Conservation (phyloP, 441 rosid genomes). For the Metrosideros polymorpha region DNA sequence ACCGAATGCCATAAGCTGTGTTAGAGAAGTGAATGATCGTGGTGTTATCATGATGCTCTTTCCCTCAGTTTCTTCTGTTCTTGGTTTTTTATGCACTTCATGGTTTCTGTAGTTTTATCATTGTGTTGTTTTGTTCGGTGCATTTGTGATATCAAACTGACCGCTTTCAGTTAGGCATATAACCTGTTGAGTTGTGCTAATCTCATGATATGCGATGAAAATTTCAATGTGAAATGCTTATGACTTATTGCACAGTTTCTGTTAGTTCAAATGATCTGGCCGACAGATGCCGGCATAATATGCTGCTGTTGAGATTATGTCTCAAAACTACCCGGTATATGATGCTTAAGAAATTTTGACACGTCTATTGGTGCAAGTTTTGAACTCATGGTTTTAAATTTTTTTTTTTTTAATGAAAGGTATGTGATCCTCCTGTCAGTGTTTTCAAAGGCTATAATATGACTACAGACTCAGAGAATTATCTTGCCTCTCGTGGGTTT, state of each 20-base stretch:
- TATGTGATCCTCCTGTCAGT: conserved; percentile 81
- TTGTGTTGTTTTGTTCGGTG: neutral
- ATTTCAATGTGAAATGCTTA: neutral
- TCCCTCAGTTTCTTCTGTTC: neutral
- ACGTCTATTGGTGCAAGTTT: neutral
- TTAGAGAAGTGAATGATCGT: neutral
- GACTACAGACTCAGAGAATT: neutral
- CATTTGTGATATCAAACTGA: neutral
- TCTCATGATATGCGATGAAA: neutral
- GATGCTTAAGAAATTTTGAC: neutral
- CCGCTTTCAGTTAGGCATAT: neutral
- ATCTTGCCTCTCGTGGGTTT: neutral
- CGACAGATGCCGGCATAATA: neutral
- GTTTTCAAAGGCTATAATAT: neutral
- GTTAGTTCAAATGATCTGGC: neutral
- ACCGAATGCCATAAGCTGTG: neutral
- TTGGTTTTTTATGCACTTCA: neutral
- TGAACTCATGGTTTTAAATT: neutral
- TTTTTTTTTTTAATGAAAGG: conserved; percentile 17
- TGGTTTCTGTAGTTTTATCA: neutral
- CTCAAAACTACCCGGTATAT: neutral
- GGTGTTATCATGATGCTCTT: neutral
- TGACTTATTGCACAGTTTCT: neutral
- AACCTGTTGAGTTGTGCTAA: neutral
- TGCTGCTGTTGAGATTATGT: neutral